A percentile compares a stretch with the other conserved stretches of the same genome.
phyloP scores from a whole-genome alignment of 305 asterid species.

The Solanum aculeatissimum region DNA sequence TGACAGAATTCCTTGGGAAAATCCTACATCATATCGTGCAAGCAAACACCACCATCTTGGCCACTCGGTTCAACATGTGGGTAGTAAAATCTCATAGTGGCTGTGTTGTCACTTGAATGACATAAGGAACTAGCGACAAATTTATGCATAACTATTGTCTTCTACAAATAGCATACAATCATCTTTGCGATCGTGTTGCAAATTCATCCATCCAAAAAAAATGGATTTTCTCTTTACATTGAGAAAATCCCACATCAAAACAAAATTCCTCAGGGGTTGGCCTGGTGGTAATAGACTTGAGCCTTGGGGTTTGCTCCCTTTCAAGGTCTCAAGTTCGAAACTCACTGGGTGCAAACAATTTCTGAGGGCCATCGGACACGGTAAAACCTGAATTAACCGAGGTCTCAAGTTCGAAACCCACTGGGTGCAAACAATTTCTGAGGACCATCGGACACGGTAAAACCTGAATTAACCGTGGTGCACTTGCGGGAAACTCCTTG shows the following conservation, averaged over 20 bases:
- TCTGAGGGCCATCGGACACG: too few relatives aligned
- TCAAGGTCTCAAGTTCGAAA: too few relatives aligned
- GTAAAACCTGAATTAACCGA: too few relatives aligned
- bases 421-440: too few relatives aligned
- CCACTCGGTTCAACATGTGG: background rate
- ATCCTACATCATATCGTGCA: background rate
- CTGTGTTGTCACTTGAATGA: background rate
- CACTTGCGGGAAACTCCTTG: too few relatives aligned
- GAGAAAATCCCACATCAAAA: background rate
- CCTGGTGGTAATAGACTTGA: too few relatives aligned
- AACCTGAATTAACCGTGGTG: too few relatives aligned
- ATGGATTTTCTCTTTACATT: background rate
- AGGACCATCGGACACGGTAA: too few relatives aligned
- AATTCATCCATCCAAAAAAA: background rate
- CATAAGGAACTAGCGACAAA: background rate
- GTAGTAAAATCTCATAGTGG: background rate
- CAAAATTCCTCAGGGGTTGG: too few relatives aligned
- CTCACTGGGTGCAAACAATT: too few relatives aligned
- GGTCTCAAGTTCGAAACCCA: too few relatives aligned
- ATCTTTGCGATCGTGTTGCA: background rate
- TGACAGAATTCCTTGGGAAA: background rate
- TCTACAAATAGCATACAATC: background rate
- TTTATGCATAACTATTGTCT: background rate
- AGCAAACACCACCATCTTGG: background rate
- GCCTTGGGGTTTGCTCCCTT: too few relatives aligned